Conservation (phyloP, 805 yeast species). For the Priceomyces carsonii region DNA sequence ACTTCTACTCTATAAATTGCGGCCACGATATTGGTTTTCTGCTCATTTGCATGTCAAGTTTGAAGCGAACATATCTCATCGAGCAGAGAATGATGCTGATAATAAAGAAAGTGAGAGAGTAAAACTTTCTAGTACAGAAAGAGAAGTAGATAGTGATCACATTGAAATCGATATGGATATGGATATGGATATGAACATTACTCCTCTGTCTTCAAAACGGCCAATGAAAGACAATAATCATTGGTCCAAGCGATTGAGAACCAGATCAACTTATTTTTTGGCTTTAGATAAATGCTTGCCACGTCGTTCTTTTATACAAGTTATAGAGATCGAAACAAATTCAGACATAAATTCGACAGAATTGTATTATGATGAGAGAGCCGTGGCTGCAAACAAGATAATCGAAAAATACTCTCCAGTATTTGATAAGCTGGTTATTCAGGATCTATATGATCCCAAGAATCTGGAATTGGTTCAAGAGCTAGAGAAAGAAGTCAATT, state of each 20-base stretch:
- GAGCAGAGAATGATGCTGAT: slow-evolving; percentile 5
- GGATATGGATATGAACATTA: slow-evolving; percentile 12
- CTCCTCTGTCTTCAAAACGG: background rate
- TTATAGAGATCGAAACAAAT: slow-evolving; percentile 40
- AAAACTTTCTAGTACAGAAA: background rate
- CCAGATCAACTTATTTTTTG: slow-evolving; percentile 49
- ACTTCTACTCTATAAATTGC: slow-evolving; percentile 50
- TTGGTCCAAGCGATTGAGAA: slow-evolving; percentile 3
- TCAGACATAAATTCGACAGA: slow-evolving; percentile 4
- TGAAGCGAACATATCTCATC: slow-evolving; percentile 54
- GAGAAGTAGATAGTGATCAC: background rate
- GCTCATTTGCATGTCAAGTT: slow-evolving; percentile 85
- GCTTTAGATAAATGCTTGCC: slow-evolving; percentile 88
- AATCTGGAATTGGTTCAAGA: slow-evolving; percentile 17
- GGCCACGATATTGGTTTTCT: slow-evolving; percentile 80
- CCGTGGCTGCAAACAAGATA: slow-evolving; percentile 35
- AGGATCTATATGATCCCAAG: slow-evolving; percentile 14
- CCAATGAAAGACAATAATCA: background rate
- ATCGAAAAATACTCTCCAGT: slow-evolving; percentile 23
- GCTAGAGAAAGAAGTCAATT: slow-evolving; percentile 18
- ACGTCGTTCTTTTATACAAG: slow-evolving; percentile 56
- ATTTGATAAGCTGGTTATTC: slow-evolving; percentile 13
- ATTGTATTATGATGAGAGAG: slow-evolving; percentile 31
- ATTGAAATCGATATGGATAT: slow-evolving; percentile 21
- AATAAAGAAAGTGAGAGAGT: slow-evolving; percentile 2